phyloP scores from a whole-genome alignment of 805 yeast species.

The Ogataea nakhonphanomensis region DNA sequence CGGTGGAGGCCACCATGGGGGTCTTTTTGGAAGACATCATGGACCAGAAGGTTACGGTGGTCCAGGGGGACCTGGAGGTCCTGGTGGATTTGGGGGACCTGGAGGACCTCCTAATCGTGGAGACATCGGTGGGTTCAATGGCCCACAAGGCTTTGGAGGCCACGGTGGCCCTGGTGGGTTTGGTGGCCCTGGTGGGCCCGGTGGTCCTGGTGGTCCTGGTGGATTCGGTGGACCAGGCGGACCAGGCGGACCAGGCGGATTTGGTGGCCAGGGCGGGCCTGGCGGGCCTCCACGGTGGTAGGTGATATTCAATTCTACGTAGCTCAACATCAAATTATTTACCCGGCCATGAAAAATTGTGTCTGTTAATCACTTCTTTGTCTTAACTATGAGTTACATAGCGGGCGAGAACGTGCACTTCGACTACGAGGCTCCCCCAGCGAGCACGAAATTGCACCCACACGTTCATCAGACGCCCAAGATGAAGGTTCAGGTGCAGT shows the following conservation, averaged over 20 bases:
- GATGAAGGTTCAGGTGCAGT: slow-evolving; percentile 38
- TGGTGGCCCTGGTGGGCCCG: slow-evolving; percentile 16
- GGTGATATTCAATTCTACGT: slow-evolving; percentile 1
- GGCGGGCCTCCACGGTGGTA: slow-evolving; percentile 4
- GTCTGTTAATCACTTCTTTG: slow-evolving; percentile 10
- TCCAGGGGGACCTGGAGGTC: slow-evolving; percentile 16
- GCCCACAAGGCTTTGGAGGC: slow-evolving; percentile 5
- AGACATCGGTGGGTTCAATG: background rate
- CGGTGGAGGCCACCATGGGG: slow-evolving; percentile 17
- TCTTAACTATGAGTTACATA: slow-evolving; percentile 19
- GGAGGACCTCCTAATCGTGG: too few species aligned
- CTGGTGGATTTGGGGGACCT: slow-evolving; percentile 17
- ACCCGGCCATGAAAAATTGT: slow-evolving; percentile 13
- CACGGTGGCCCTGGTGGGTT: slow-evolving; percentile 17
- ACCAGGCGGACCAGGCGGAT: slow-evolving; percentile 5
- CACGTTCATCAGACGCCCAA: slow-evolving; percentile 14
- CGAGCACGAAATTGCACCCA: slow-evolving; percentile 16
- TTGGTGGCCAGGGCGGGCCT: background rate
- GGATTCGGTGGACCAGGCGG: slow-evolving; percentile 7
- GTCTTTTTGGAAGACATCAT: slow-evolving; percentile 13
- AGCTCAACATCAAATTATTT: slow-evolving; percentile 1
- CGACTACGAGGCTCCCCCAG: slow-evolving; percentile 20
- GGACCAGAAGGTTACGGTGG: slow-evolving; percentile 6
- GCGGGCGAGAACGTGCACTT: slow-evolving; percentile 32
- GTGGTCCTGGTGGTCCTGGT: slow-evolving; percentile 18